Percentiles rank a stretch among this genome's conserved stretches.
Conservation (phyloP, 345 rosid species). For the Alliaria petiolata region DNA sequence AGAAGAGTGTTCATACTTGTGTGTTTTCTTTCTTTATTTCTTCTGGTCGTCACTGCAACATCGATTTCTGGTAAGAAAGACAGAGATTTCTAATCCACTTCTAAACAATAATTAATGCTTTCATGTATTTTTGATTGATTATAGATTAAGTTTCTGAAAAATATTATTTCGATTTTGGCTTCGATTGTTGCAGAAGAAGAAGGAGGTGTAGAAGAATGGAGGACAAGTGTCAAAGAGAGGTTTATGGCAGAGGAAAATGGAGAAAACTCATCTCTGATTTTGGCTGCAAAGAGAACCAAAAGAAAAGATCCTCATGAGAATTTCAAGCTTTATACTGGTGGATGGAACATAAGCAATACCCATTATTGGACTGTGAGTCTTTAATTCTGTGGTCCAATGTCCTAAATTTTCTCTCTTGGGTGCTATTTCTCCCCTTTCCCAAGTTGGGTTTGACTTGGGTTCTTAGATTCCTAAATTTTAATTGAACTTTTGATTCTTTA, state of each 20-base stretch:
- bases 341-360: slow-evolving; percentile 79
- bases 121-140: background rate
- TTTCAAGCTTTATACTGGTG: slow-evolving; percentile 63
- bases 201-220: slow-evolving; percentile 35
- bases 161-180: background rate
- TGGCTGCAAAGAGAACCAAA: slow-evolving; percentile 67
- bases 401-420: background rate
- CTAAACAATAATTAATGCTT: background rate
- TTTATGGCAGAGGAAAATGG: slow-evolving; percentile 44
- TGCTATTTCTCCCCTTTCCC: background rate
- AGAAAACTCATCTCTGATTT: slow-evolving; percentile 50
- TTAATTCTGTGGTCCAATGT: slow-evolving; percentile 16
- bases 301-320: slow-evolving; percentile 61
- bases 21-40: slow-evolving; percentile 23
- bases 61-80: slow-evolving; percentile 29
- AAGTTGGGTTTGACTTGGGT: slow-evolving; percentile 6
- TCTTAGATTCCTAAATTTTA: background rate
- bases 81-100: background rate
- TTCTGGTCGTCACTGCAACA: slow-evolving; percentile 31
- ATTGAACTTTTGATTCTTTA: background rate
- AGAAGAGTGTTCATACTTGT: slow-evolving; percentile 19
- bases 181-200: slow-evolving; percentile 21
- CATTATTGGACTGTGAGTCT: slow-evolving; percentile 92
- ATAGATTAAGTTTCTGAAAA: background rate
- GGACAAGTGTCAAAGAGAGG: slow-evolving; percentile 43